These are phyloP conservation scores for Pyricularia pennisetigena DNA, from an alignment of 2,329 filamentous ascomycete species.

Conservation along the genomic window DNA sequence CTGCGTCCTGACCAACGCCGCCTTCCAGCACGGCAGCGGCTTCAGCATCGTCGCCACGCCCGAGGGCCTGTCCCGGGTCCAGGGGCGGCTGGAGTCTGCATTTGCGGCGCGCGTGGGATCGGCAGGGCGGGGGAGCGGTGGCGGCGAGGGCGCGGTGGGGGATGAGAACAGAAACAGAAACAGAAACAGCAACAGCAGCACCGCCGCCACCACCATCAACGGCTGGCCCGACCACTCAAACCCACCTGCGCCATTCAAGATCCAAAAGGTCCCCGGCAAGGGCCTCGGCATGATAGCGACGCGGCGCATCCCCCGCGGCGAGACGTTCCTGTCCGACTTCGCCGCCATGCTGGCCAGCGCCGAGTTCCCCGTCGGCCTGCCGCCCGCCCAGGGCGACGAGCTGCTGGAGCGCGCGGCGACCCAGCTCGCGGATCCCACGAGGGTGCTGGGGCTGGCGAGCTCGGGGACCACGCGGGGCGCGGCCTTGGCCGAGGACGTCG, in stretches of 20 bases:
- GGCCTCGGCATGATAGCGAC: conserved; percentile 21
- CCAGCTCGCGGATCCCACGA: conserved; percentile 17
- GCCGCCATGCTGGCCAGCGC: conserved; percentile 18
- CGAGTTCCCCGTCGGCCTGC: conserved; percentile 20
- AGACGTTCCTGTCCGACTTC: conserved; percentile 20
- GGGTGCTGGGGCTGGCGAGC: conserved; percentile 16
- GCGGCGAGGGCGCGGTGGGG: too few relatives aligned
- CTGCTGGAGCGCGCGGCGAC: conserved; percentile 18
- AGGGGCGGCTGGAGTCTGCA: conserved; percentile 16
- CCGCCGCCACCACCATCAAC: not conserved
- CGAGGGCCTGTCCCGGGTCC: conserved; percentile 17
- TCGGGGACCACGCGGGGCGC: conserved; percentile 14
- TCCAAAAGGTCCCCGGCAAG: conserved; percentile 19
- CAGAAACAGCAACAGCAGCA: not conserved
- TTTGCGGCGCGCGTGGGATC: conserved; percentile 2
- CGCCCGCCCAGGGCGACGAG: conserved; percentile 17
- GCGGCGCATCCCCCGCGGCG: conserved; percentile 16
- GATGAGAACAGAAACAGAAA: too few relatives aligned
- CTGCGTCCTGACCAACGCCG: conserved; percentile 15
- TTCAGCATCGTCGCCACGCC: conserved; percentile 19
- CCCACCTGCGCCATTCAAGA: conserved; percentile 12
- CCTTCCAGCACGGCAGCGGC: conserved; percentile 10
- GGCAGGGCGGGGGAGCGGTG: too few relatives aligned
- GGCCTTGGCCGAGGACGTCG: conserved; percentile 20
- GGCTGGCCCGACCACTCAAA: too few relatives aligned